Evolutionary conservation across 345 rosid species (phyloP), one percentile per base, ranked within the genome.

Genomic region (Hibiscus tridactylites): DNA sequence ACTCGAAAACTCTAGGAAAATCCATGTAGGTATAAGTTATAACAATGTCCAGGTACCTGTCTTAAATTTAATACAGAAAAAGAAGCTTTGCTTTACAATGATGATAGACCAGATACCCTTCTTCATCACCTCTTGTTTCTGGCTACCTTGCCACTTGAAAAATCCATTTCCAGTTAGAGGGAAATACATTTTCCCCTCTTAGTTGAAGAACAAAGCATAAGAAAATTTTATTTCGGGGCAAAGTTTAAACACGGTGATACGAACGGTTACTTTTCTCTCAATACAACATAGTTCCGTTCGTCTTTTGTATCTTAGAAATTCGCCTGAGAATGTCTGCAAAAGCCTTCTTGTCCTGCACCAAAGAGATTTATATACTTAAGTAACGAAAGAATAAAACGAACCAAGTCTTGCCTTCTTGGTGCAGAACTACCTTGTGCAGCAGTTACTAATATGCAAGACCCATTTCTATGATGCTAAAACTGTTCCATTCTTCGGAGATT

Each of bases 251-350:
- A 56, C 11, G 42, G 33, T 16, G 46, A 54, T 60, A 11, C 1
- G 2, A 26, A 72, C 26, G 9, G 31, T 83, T 79, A 85, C 74
- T 82, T 88, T 13, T 83, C 92, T 77, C 92, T 87, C 86, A 93
- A 78, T 54, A 91, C 88, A 24, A 93, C 97, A 6, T 79, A 88
- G 84, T 74, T 63, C 88, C 91, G 15, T 81, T 83, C 46, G 86
- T 93, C 88, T 93, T 93, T 79, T 88, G 97, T 58, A 93, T 93
- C 86, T 84, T 91, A 2, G 97, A 91, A 74, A 93, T 93, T 77
- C 84, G 87, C 88, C 87, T 90, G 72, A 93, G 82, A 71, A 86
- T 87, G 10, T 80, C 91, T 0, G 97, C 96, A 56, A 91, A 93
- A 4, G 90, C 98, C 54, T 75, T 82, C 87, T 91, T 90, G 78